Conservation (phyloP, 768 basidiomycete species). For the Psilocybe subaeruginosa region DNA sequence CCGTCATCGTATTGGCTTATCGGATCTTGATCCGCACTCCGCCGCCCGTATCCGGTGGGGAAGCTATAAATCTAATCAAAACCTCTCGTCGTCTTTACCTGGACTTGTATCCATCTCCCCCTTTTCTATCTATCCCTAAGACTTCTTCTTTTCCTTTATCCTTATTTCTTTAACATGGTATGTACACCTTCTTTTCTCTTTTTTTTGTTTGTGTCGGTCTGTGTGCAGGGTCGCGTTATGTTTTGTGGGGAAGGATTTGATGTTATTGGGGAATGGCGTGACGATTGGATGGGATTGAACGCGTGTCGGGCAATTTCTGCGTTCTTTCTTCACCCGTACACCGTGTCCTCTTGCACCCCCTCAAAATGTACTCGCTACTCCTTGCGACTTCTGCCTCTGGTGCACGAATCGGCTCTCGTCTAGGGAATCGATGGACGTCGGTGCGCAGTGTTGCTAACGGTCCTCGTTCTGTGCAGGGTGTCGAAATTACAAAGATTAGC, state of each 20-base stretch:
- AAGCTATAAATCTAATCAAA: background rate
- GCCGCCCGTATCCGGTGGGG: constrained; percentile 41
- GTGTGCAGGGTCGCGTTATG: background rate
- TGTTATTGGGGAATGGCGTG: background rate
- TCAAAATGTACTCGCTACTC: background rate
- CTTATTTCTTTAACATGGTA: background rate
- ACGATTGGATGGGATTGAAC: background rate
- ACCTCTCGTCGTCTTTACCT: background rate
- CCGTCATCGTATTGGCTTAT: constrained; percentile 19
- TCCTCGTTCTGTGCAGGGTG: constrained; percentile 52
- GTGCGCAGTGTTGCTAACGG: constrained; percentile 1
- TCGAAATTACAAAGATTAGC: constrained; percentile 59
- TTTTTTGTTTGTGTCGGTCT: background rate
- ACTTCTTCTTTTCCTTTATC: background rate
- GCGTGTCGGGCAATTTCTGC: too few species aligned
- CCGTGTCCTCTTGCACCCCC: background rate
- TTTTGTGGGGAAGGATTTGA: background rate
- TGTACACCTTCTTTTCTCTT: background rate
- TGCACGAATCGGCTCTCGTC: constrained; percentile 31
- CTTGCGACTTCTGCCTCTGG: constrained; percentile 19
- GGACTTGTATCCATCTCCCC: too few species aligned
- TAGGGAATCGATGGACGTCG: constrained; percentile 2
- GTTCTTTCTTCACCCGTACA: too few species aligned
- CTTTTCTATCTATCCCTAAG: constrained; percentile 14
- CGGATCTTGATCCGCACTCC: constrained; percentile 82